A percentile compares a stretch with the other conserved stretches of the same genome.
Conservation (phyloP, 176 grass and related monocot species). For the Eleusine indica region DNA sequence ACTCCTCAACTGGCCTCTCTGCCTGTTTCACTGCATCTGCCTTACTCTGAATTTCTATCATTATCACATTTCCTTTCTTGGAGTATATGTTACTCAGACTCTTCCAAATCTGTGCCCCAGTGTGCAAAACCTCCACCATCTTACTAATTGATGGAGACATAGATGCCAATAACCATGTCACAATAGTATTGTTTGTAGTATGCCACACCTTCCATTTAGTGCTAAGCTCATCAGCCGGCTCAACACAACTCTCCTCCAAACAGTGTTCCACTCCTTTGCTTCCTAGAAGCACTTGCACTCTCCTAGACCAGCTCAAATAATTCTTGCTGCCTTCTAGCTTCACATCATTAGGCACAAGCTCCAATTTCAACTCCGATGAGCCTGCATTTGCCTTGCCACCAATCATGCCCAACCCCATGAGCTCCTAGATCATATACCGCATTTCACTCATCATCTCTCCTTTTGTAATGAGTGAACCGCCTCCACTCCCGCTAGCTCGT, state of each 20-base stretch:
- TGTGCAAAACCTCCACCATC: too few species aligned
- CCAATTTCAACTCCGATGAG: neutral
- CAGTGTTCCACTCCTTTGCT: too few species aligned
- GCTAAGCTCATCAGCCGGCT: neutral
- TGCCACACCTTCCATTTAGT: neutral
- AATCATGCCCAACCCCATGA: neutral
- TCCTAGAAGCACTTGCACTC: too few species aligned
- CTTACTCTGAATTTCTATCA: neutral
- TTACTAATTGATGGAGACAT: neutral
- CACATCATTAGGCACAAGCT: neutral
- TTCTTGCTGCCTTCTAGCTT: neutral
- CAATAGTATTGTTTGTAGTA: neutral
- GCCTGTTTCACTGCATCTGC: neutral
- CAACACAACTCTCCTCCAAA: neutral
- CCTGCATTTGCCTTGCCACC: too few species aligned
- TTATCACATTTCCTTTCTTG: neutral
- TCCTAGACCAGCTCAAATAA: neutral
- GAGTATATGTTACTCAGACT: too few species aligned
- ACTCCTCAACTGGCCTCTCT: neutral
- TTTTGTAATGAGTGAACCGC: too few species aligned
- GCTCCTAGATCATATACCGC: neutral
- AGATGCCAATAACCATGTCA: neutral
- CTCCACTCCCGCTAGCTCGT: too few species aligned
- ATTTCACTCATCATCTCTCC: neutral
- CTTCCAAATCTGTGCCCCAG: too few species aligned